Base-by-base conservation (phyloP, 164 flowering plant species). In the Nymphaea colorata region DNA sequence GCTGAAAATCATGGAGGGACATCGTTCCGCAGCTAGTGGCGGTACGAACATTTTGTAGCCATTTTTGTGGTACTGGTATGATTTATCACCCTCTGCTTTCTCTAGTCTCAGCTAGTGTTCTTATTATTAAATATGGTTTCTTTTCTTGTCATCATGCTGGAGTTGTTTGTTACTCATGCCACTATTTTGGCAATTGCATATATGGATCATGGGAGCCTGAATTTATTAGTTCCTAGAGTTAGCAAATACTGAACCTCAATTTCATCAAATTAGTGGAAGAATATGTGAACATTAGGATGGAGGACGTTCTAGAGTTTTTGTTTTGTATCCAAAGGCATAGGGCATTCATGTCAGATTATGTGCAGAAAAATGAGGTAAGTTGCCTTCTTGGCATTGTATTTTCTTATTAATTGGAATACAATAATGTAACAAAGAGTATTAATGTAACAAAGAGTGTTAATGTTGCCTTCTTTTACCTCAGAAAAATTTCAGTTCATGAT, bases 1-100 rank as follows among this genome's bases (percentile, higher is more conserved):
- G 75, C 70, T 55, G 86, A 78, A 65, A 66, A 69, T 73, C 10
- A 72, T 79, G 74, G 80, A 73, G 51, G 70, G 64, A 42, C 73
- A 69, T 41, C 51, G 61, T 69, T 67, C 79, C 25, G 66, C 73
- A 59, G 74, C 66, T 60, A 15, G 71, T 66, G 42, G 65, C 17
- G 64, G 64, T 18, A 75, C 63, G 6, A 59, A 68, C 44, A 70
- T 73, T 70, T 68, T 64, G 53, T 76, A 68, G 69, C 73, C n/a
- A n/a, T n/a, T n/a, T n/a, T n/a, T n/a, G n/a, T n/a, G n/a, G n/a
- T 7, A 8, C 7, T 3, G 3, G 55, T 51, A 51, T 8, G 55
- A 4, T 51, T 7, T 51, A 2, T 51, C 55, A 7, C 12, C 12
- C 55, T 51, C 55, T 51, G n/a, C n/a, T n/a, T n/a, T n/a, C n/a